Evolutionary conservation across 2,329 filamentous ascomycete species (phyloP).

Genomic region (Ceratocystis destructans): DNA sequence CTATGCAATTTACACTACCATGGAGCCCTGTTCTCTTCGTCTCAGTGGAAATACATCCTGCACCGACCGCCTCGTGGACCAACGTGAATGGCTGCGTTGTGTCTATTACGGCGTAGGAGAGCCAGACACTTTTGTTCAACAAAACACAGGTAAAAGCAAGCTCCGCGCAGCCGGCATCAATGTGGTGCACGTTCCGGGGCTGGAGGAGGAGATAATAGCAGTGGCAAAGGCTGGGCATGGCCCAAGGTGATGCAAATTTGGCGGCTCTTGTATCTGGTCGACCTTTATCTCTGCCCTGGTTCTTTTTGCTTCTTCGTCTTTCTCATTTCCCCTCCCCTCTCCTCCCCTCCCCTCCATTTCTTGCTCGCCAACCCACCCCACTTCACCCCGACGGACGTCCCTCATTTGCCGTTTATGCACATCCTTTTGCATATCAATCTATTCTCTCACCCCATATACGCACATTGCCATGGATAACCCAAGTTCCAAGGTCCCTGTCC

Average conservation of each 20-base stretch:
- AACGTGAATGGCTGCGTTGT: conserved; percentile 49
- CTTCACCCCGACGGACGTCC: too few relatives aligned
- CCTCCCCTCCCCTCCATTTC: too few relatives aligned
- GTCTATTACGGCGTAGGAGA: conserved; percentile 84
- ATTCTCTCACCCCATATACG: background rate
- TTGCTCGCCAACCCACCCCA: too few relatives aligned
- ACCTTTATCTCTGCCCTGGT: too few relatives aligned
- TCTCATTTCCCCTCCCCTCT: too few relatives aligned
- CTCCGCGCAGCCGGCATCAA: conserved; percentile 59
- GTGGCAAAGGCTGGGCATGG: conserved; percentile 73
- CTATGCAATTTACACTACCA: conserved; percentile 66
- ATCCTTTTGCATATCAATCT: too few relatives aligned
- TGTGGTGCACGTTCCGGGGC: conserved; percentile 56
- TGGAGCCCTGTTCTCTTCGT: conserved; percentile 69
- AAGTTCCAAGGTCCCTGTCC: background rate
- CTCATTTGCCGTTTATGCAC: too few relatives aligned
- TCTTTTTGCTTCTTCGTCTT: too few relatives aligned
- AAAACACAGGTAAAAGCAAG: conserved; percentile 60
- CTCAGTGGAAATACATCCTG: conserved; percentile 65
- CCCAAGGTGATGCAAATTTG: background rate
- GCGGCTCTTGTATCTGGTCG: background rate
- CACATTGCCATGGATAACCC: background rate
- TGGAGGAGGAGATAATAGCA: conserved; percentile 67
- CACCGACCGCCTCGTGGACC: conserved; percentile 60
- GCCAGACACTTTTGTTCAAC: conserved; percentile 75